These are phyloP conservation scores for Phenoliferia sp. DNA, from an alignment of 1,284 basidiomycete species.

Conservation along the genomic window DNA sequence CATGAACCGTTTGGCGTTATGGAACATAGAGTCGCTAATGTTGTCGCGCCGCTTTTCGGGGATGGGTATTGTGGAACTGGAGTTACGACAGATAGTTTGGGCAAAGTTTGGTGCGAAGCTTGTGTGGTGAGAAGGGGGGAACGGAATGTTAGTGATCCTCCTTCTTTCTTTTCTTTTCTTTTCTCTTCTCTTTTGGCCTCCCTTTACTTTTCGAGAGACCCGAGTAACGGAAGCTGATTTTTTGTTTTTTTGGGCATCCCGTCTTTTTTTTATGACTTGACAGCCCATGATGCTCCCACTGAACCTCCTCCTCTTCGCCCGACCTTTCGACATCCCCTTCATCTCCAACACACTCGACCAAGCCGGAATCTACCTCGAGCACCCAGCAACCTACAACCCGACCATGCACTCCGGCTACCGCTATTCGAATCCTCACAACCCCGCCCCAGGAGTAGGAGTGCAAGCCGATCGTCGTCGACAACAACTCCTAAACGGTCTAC, in stretches of 20 bases:
- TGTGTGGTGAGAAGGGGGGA: slow-evolving; percentile 44
- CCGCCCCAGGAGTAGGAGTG: slow-evolving; percentile 62
- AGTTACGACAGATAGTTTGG: slow-evolving; percentile 47
- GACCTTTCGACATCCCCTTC: slow-evolving; percentile 78
- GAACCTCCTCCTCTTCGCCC: slow-evolving; percentile 83
- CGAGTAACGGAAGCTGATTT: slow-evolving; percentile 1
- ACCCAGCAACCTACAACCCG: slow-evolving; percentile 59
- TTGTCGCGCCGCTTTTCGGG: slow-evolving; percentile 64
- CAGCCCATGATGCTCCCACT: slow-evolving; percentile 74
- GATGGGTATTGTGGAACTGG: slow-evolving; percentile 46
- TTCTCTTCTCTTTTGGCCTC: background rate
- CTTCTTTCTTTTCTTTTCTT: too few relatives aligned
- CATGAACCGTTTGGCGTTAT: slow-evolving; percentile 76
- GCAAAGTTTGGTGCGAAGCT: slow-evolving; percentile 76
- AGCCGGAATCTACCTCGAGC: slow-evolving; percentile 67
- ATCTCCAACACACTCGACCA: slow-evolving; percentile 69
- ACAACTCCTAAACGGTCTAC: slow-evolving; percentile 8
- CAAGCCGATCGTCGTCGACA: slow-evolving; percentile 25
- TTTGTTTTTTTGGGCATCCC: slow-evolving; percentile 5
- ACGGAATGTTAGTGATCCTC: slow-evolving; percentile 43
- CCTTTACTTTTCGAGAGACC: background rate
- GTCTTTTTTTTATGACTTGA: slow-evolving; percentile 31
- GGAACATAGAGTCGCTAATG: slow-evolving; percentile 70
- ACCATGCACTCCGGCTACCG: slow-evolving; percentile 58
- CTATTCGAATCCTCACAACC: slow-evolving; percentile 85